These are phyloP conservation scores for Ballota nigra DNA, from an alignment of 257 asterid genomes.

Conservation along the genomic window DNA sequence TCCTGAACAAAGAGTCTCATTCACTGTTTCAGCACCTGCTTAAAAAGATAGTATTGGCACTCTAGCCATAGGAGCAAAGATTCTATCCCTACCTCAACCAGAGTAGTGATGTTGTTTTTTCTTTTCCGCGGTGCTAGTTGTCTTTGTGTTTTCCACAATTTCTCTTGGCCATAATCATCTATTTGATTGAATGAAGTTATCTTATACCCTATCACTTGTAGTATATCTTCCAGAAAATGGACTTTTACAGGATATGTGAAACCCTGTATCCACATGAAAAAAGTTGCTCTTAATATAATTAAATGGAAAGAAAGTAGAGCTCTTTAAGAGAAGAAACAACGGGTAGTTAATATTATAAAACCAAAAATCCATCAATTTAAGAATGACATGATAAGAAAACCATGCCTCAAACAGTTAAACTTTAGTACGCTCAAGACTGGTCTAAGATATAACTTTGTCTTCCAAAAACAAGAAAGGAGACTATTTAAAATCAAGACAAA, in stretches of 20 bases:
- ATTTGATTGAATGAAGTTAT: conserved; percentile 90
- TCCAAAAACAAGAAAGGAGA: conserved; percentile 14
- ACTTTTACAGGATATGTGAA: conserved; percentile 92
- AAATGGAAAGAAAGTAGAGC: conserved; percentile 20
- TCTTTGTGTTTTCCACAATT: conserved; percentile 93
- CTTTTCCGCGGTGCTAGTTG: conserved; percentile 86
- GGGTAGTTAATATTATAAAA: not conserved
- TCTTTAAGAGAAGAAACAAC: not conserved
- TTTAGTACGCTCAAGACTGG: not conserved
- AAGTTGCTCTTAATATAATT: conserved; percentile 10
- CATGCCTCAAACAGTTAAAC: not conserved
- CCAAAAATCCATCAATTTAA: not conserved
- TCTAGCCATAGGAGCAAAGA: not conserved
- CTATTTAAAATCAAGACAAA: not conserved
- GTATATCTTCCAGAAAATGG: conserved; percentile 86
- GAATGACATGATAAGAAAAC: not conserved
- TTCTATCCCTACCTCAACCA: conserved; percentile 71
- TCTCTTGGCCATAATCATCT: conserved; percentile 97
- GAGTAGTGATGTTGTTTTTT: conserved; percentile 81
- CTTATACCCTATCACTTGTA: conserved; percentile 91
- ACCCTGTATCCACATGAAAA: conserved; percentile 57
- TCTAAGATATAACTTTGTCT: conserved; percentile 6
- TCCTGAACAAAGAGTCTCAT: not conserved
- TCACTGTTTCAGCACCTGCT: not conserved
- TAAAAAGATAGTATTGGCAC: conserved; percentile 4